Percentiles rank a stretch among this genome's conserved stretches.
phyloP scores from a whole-genome alignment of 495 filamentous ascomycete species.

The Neurospora sp. region DNA sequence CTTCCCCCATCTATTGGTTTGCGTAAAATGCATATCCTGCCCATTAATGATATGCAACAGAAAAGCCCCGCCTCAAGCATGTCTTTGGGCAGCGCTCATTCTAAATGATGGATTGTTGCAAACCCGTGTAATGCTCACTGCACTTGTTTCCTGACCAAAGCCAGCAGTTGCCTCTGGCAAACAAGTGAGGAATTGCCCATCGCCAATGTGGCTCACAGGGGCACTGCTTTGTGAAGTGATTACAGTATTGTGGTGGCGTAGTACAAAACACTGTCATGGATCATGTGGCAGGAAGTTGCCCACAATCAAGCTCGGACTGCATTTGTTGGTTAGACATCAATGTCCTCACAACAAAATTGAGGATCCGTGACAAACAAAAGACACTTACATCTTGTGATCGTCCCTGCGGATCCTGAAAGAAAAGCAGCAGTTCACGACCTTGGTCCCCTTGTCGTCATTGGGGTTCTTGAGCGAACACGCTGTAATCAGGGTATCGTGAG shows the following conservation, averaged over 20 bases:
- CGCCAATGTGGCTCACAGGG: background rate
- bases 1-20: background rate
- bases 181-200: background rate
- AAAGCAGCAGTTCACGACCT: slow-evolving; percentile 86
- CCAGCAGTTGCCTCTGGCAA: background rate
- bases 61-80: background rate
- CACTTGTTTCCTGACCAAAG: background rate
- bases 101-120: background rate
- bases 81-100: background rate
- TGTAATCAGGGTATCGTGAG: slow-evolving; percentile 94
- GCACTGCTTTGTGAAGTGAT: background rate
- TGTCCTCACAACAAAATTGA: background rate
- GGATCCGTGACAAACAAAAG: background rate
- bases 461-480: slow-evolving; percentile 88
- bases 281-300: slow-evolving; percentile 85
- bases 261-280: slow-evolving; percentile 14
- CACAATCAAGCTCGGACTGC: slow-evolving; percentile 83
- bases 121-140: background rate
- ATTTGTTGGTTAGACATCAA: background rate
- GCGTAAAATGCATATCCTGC: background rate
- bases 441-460: slow-evolving; percentile 55
- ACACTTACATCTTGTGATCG: slow-evolving; percentile 86
- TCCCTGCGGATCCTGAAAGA: slow-evolving; percentile 94
- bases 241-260: background rate
- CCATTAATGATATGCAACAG: background rate